These are phyloP conservation scores for Rhodotorula taiwanensis DNA, from an alignment of 768 basidiomycete species.

Conservation along the genomic window DNA sequence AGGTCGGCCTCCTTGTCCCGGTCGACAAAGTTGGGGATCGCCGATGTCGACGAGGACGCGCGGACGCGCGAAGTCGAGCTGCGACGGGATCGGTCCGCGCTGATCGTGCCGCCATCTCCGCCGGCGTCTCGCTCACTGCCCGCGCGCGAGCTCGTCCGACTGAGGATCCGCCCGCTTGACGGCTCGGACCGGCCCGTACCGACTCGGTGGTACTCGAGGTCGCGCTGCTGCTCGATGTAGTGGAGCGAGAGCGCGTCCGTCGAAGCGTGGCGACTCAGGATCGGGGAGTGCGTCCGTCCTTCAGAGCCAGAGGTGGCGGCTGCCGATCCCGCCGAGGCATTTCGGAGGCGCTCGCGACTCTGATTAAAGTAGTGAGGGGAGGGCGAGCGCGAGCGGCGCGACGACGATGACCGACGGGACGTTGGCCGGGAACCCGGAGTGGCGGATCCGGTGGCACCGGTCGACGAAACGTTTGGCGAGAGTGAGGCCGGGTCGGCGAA, in stretches of 20 bases:
- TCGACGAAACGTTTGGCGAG: conserved; percentile 1
- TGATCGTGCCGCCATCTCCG: neutral
- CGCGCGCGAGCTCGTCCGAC: conserved; percentile 11
- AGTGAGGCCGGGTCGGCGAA: conserved; percentile 19
- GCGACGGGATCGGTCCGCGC: neutral
- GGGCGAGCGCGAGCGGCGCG: conserved; percentile 15
- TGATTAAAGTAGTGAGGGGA: conserved; percentile 1
- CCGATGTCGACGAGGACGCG: neutral
- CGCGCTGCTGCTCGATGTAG: conserved; percentile 20
- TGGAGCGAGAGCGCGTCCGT: conserved; percentile 30
- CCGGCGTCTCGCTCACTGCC: conserved; percentile 16
- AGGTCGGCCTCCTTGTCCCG: conserved; percentile 31
- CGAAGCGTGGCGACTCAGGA: conserved; percentile 18
- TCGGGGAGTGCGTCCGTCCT: conserved; percentile 26
- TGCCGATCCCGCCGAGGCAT: neutral
- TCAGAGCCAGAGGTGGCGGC: neutral
- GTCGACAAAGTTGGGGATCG: neutral
- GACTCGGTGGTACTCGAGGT: neutral
- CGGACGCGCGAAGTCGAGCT: neutral
- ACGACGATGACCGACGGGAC: conserved; percentile 9
- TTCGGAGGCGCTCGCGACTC: neutral
- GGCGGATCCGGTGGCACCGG: conserved; percentile 7
- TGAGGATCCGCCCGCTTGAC: neutral
- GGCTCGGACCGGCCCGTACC: neutral
- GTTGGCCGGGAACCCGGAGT: conserved; percentile 19